Percentiles rank a stretch among this genome's conserved stretches.
Conservation (phyloP, 1,284 basidiomycete genomes). For the Moesziomyces sp. region DNA sequence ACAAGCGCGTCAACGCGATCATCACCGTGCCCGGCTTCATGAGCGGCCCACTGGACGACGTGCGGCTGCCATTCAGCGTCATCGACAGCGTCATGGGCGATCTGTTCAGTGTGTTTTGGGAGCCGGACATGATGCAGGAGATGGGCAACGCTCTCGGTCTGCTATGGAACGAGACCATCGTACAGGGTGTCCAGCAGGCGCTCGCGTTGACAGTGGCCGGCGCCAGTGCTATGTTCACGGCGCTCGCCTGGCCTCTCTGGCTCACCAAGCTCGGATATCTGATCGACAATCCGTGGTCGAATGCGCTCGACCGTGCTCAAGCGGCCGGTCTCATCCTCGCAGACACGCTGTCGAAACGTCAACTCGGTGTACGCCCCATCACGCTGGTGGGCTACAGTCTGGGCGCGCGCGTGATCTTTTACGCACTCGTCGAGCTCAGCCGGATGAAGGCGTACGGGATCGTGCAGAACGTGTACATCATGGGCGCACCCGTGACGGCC, state of each 20-base stretch:
- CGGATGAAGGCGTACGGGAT: constrained; percentile 64
- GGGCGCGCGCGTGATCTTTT: constrained; percentile 66
- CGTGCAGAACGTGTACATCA: constrained; percentile 66
- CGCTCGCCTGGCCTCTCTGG: constrained; percentile 66
- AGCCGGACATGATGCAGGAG: constrained; percentile 68
- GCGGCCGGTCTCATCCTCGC: constrained; percentile 66
- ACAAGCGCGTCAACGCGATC: constrained; percentile 67
- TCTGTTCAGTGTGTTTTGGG: constrained; percentile 65
- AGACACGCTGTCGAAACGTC: constrained; percentile 60
- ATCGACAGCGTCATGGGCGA: constrained; percentile 67
- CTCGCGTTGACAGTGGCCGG: constrained; percentile 64
- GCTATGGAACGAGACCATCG: constrained; percentile 67
- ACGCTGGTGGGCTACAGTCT: constrained; percentile 66
- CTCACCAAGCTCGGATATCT: constrained; percentile 66
- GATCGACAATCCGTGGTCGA: constrained; percentile 68
- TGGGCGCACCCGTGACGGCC: constrained; percentile 65
- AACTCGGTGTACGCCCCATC: constrained; percentile 66
- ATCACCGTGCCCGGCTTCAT: constrained; percentile 65
- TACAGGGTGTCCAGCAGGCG: constrained; percentile 66
- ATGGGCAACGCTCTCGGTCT: constrained; percentile 67
- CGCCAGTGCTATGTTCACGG: constrained; percentile 56
- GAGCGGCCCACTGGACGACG: constrained; percentile 62
- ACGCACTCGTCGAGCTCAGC: constrained; percentile 61
- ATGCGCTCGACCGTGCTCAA: constrained; percentile 62
- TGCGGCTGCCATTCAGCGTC: constrained; percentile 65